Evolutionary conservation across 169 alveolate species (phyloP).

Genomic region (Eimeria maxima): DNA sequence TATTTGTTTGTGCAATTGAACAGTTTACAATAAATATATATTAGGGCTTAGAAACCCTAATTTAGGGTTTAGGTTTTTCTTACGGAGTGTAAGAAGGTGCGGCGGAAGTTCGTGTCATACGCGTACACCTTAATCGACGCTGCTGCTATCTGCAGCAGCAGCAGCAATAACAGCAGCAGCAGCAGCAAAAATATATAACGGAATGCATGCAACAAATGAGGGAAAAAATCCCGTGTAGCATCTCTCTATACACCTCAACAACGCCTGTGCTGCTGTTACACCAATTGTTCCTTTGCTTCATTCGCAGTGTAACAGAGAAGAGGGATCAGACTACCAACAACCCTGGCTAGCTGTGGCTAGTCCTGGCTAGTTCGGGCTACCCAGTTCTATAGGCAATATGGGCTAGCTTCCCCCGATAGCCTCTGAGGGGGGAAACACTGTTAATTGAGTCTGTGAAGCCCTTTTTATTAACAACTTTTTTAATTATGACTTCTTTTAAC

Average conservation of each 20-base stretch:
- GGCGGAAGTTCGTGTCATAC: no score
- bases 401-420: not conserved
- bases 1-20: not conserved
- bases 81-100: no score
- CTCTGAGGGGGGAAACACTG: no score
- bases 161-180: not conserved
- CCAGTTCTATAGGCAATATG: not conserved
- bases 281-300: not conserved
- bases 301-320: not conserved
- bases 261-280: not conserved
- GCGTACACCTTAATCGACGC: no score
- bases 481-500: no score
- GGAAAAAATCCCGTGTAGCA: not conserved
- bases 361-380: not conserved
- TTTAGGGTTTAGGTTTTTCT: no score
- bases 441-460: no score
- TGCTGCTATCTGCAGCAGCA: not conserved
- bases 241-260: not conserved
- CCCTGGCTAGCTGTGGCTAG: not conserved
- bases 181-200: not conserved
- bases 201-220: not conserved
- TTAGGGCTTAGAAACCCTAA: no score
- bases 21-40: no score
- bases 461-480: no score
- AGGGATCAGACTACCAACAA: not conserved